Conservation (phyloP, 1,139 yeast genomes). For the Zygosaccharomyces pseudobailii region DNA sequence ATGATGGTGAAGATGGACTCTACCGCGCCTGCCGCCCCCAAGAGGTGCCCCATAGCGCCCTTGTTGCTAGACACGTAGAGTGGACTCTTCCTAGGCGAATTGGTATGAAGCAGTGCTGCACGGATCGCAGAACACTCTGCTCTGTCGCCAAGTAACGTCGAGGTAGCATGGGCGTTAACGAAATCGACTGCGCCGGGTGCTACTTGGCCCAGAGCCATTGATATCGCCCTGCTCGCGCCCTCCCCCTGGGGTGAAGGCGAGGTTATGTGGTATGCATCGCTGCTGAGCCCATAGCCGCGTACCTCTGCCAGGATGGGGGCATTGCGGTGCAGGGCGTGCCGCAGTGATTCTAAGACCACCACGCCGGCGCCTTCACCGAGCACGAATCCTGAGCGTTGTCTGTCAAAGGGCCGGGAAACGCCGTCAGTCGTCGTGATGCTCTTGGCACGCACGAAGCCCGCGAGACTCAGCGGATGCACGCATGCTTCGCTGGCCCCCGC, state of each 20-base stretch:
- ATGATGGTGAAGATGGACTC: slow-evolving; percentile 79
- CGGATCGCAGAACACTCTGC: slow-evolving; percentile 80
- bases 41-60: slow-evolving; percentile 87
- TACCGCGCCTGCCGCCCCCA: slow-evolving; percentile 96
- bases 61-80: slow-evolving; percentile 73
- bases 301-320: slow-evolving; percentile 73
- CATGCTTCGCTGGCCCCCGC: slow-evolving; percentile 96
- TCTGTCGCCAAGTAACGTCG: slow-evolving; percentile 81
- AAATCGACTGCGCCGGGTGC: slow-evolving; percentile 54
- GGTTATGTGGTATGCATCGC: slow-evolving; percentile 91
- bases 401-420: slow-evolving; percentile 89
- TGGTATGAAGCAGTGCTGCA: slow-evolving; percentile 38
- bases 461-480: slow-evolving; percentile 78
- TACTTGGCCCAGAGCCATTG: slow-evolving; percentile 58
- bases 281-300: slow-evolving; percentile 82
- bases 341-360: slow-evolving; percentile 66
- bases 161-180: slow-evolving; percentile 95
- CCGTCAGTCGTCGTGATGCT: slow-evolving; percentile 57
- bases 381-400: slow-evolving; percentile 76
- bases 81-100: slow-evolving; percentile 23
- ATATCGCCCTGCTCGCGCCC: slow-evolving; percentile 85
- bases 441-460: slow-evolving; percentile 90
- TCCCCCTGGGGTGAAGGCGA: slow-evolving; percentile 80
- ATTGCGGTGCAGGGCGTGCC: slow-evolving; percentile 67
- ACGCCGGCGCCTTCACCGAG: slow-evolving; percentile 92